Evolutionary conservation across 2,329 filamentous ascomycete species (phyloP).

Genomic region (Plenodomus tracheiphilus): DNA sequence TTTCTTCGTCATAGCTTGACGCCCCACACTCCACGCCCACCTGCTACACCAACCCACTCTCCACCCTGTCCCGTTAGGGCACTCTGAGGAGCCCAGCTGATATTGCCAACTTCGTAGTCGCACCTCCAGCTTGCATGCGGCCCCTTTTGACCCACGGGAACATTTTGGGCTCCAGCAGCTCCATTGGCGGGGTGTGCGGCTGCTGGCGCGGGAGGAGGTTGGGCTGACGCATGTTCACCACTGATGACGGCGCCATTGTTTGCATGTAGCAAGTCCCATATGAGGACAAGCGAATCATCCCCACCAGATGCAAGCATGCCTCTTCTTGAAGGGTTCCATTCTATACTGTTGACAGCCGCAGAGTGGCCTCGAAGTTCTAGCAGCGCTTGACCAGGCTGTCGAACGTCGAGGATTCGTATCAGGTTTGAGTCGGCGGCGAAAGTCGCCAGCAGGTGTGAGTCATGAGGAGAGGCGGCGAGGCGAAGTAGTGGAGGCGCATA

Average conservation of each 20-base stretch:
- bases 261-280: conserved; percentile 88
- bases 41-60: conserved; percentile 83
- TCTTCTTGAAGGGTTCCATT: conserved; percentile 88
- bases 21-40: conserved; percentile 80
- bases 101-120: conserved; percentile 83
- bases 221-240: conserved; percentile 41
- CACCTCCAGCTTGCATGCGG: conserved; percentile 81
- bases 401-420: conserved; percentile 92
- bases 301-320: conserved; percentile 89
- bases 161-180: conserved; percentile 26
- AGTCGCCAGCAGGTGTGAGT: conserved; percentile 93
- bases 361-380: conserved; percentile 90
- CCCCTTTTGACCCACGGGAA: conserved; percentile 59
- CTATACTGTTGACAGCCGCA: conserved; percentile 85
- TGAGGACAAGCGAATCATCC: conserved; percentile 86
- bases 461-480: conserved; percentile 88
- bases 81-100: conserved; percentile 79
- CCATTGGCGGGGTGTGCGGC: conserved; percentile 32
- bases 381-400: conserved; percentile 92
- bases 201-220: conserved; percentile 26
- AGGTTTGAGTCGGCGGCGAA: conserved; percentile 92
- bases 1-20: conserved; percentile 55
- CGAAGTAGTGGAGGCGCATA: conserved; percentile 70
- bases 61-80: conserved; percentile 69
- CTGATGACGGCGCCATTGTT: conserved; percentile 56